Base-by-base conservation (phyloP, 139 green algal species). In the Chlamydomonas sp. region DNA sequence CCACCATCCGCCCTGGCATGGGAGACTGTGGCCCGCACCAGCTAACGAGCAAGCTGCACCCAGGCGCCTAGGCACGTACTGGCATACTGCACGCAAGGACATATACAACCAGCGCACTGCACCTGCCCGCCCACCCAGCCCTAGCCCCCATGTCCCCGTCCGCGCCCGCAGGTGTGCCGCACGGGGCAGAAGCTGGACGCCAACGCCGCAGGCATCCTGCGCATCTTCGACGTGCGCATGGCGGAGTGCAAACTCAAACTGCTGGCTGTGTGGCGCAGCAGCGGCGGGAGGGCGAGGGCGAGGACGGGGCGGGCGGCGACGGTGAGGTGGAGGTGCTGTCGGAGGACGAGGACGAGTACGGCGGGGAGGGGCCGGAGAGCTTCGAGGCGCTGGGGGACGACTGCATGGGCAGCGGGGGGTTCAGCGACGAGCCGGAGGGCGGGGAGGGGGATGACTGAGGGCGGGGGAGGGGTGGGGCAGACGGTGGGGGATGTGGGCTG, bases 201-300 rank as follows among this genome's bases (percentile, higher is more conserved):
- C 81, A 92, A 97, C 82, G 94, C 97, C 87, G 96, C 96, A 12
- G 92, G 94, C 2, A 87, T 99, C 74, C 93, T 99, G 83, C 90
- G 96, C 18, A 87, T 97, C 9, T 99, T 99, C 89, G 95, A 95
- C 64, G 81, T 96, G 31, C 97, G 97, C 89, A 96, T 98, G 95
- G 96, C 97, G 2, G 89, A 86, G 12, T 99, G 98, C 91, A 92
- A 81, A 18, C 87, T 99, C 75, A 91, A 88, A 67, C 91, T 97
- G 82, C 80, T 98, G 74, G 93, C 91, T 2, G 84, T 83, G 7
- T 88, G 83, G 83, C 63, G 83, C 14, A 63, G 63, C 49, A 72
- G 63, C 5, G 63, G 58, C 15, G 57, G 75, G 10, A 69, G n/a
- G 20, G 60, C 59, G 9, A 12, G 5, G 4, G 20, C 5, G 9